A percentile compares a stretch with the other conserved stretches of the same genome.
These are phyloP conservation scores for Vigna angularis DNA, from an alignment of 306 rosid genomes.

Conservation along the genomic window DNA sequence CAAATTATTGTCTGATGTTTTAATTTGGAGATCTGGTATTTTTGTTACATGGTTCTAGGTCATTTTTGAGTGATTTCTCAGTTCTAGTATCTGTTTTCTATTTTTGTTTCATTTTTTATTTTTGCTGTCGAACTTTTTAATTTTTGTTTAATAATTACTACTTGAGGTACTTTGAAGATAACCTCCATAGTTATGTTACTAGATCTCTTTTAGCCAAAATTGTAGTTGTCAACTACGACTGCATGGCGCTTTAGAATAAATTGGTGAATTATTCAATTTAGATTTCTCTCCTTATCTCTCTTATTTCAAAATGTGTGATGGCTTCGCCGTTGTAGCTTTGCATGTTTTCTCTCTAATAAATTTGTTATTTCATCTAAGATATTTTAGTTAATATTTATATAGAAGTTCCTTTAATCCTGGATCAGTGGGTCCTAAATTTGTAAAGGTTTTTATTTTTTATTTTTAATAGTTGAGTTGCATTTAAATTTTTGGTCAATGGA, in stretches of 20 bases:
- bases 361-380: slow-evolving; percentile 16
- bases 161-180: not conserved
- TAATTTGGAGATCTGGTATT: slow-evolving; percentile 51
- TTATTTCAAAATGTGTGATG: slow-evolving; percentile 2
- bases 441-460: not conserved
- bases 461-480: slow-evolving; percentile 25
- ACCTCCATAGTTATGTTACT: slow-evolving; percentile 6
- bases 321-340: not conserved
- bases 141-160: slow-evolving; percentile 3
- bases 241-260: not conserved
- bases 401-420: too few relatives aligned
- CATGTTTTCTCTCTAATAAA: slow-evolving; percentile 24
- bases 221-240: not conserved
- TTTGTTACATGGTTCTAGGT: slow-evolving; percentile 9
- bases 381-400: not conserved
- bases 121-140: not conserved
- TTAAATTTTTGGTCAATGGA: slow-evolving; percentile 35
- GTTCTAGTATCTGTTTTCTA: not conserved
- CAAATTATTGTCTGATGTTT: slow-evolving; percentile 24
- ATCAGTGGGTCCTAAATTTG: too few relatives aligned
- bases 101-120: not conserved
- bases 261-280: slow-evolving; percentile 14
- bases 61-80: slow-evolving; percentile 1
- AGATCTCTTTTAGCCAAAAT: slow-evolving; percentile 7
- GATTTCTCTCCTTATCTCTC: not conserved